A percentile compares a stretch with the other conserved stretches of the same genome.
Conservation (phyloP, 495 filamentous ascomycete species). For the Penicillium psychrofluorescens region DNA sequence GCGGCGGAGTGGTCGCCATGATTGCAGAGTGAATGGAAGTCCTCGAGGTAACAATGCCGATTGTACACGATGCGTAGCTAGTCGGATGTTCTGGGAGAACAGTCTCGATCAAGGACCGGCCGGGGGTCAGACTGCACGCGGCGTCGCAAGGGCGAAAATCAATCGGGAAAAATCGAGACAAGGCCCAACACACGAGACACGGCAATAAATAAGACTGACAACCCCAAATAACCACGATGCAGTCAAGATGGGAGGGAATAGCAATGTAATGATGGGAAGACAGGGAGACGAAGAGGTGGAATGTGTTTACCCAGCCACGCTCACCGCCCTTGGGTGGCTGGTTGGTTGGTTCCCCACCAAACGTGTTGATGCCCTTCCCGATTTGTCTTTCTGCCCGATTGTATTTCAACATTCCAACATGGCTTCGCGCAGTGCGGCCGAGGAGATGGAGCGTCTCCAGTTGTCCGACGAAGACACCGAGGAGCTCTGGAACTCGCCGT, state of each 20-base stretch:
- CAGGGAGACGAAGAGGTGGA: constrained; percentile 17
- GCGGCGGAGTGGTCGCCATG: constrained; percentile 64
- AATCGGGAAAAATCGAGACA: neutral
- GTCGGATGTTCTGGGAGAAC: neutral
- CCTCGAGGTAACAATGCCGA: no score
- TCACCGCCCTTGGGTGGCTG: constrained; percentile 9
- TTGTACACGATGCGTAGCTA: neutral
- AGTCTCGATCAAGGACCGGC: neutral
- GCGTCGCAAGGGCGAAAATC: neutral
- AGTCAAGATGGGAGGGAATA: neutral
- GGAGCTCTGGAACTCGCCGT: constrained; percentile 68
- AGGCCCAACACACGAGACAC: neutral
- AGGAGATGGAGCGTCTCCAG: constrained; percentile 43
- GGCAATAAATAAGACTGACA: no score
- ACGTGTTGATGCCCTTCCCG: neutral
- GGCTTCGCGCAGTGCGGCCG: constrained; percentile 30
- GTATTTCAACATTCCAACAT: constrained; percentile 8
- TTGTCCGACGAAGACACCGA: constrained; percentile 60
- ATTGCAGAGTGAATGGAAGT: neutral
- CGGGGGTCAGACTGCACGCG: neutral
- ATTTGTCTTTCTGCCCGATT: no score
- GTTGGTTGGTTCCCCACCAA: neutral
- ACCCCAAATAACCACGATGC: no score
- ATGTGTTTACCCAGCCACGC: constrained; percentile 15
- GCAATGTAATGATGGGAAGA: constrained; percentile 3